Evolutionary conservation across 495 filamentous ascomycete genomes (phyloP), one percentile per base, ranked within the genome.

Genomic region (Penicillium herquei): DNA sequence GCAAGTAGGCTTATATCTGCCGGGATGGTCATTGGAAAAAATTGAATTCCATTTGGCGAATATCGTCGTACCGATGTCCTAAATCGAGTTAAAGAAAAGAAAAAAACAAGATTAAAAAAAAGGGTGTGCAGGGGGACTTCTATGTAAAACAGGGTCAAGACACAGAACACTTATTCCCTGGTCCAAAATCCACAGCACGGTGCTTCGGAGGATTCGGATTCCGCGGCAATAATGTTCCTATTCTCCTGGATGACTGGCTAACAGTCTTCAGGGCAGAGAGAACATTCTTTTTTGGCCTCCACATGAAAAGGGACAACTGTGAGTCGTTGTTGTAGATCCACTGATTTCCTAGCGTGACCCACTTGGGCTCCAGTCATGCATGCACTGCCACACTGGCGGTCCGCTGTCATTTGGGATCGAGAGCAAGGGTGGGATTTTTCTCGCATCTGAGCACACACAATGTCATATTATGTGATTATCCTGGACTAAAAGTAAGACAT

Each of bases 321-420:
- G 62, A 68, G 62, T 65, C 59, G 60, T 59, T 48, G 58, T 16
- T 34, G 26, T n/a, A 11, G 59, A 55, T 46, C 65, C 65, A 66
- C 65, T 64, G 65, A 64, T 63, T 63, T 61, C 46, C 60, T 66
- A 64, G 58, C 21, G 57, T n/a, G 26, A 47, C 47, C 65, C 63
- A 68, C 65, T 66, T 68, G 45, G 57, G 45, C 49, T 44, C 59
- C 65, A 62, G 63, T 65, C 58, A 44, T 74, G 71, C 73, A 73
- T 74, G 73, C 73, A 76, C 73, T 76, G 73, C 73, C 73, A 76
- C 73, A 73, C 54, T 74, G 66, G 17, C 56, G 62, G 57, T 56
- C 62, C 59, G 62, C 67, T 72, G 69, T 72, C 72, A 72, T 63
- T 69, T 68, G 57, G 59, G 59, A 57, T 53, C 47, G 33, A 26